A percentile compares a stretch with the other conserved stretches of the same genome.
These are phyloP conservation scores for Pichia sp. DNA, from an alignment of 1,139 yeast species.

Conservation along the genomic window DNA sequence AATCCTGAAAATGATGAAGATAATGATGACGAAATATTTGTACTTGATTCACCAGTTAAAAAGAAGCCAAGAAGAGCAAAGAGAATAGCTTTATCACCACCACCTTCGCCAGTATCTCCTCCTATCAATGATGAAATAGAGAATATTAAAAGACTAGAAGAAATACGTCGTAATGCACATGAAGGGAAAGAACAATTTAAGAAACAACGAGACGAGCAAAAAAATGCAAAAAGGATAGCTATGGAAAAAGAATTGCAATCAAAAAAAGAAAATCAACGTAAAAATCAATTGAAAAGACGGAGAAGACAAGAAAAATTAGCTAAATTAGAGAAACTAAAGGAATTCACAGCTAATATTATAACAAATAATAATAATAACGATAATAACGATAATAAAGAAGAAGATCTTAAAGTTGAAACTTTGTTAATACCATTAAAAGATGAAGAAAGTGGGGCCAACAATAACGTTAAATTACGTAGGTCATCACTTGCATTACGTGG, in stretches of 20 bases:
- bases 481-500: constrained; percentile 55
- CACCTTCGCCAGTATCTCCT: neutral
- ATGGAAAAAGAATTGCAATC: neutral
- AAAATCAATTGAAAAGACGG: neutral
- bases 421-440: constrained; percentile 9
- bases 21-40: constrained; percentile 6
- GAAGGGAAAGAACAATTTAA: constrained; percentile 5
- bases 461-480: constrained; percentile 31
- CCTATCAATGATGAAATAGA: neutral
- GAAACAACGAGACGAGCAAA: neutral
- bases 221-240: no score
- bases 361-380: neutral
- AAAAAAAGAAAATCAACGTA: neutral
- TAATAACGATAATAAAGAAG: neutral
- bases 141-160: constrained; percentile 1
- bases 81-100: neutral
- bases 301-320: constrained; percentile 3
- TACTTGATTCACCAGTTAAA: constrained; percentile 11
- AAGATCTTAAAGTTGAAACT: constrained; percentile 4
- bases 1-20: neutral
- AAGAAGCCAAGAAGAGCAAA: constrained; percentile 1
- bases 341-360: constrained; percentile 2
- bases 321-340: constrained; percentile 7
- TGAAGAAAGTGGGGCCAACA: neutral
- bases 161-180: neutral